Conservation (phyloP, 2,329 filamentous ascomycete species). For the Leptoxyphium fumago region DNA sequence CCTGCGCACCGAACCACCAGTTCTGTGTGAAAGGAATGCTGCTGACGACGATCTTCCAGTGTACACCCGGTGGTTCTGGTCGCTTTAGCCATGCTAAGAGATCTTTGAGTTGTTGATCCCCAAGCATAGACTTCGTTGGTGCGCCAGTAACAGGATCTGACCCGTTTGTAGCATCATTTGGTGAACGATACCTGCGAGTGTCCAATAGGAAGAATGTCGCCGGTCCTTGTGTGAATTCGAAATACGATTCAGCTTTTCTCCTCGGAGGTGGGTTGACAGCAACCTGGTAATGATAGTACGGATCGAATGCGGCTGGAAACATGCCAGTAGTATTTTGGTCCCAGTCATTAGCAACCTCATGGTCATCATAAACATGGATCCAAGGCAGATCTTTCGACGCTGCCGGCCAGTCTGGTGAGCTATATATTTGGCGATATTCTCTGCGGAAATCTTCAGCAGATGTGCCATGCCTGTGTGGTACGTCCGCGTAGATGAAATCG, state of each 20-base stretch:
- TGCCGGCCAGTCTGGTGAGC: constrained; percentile 76
- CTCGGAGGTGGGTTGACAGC: constrained; percentile 61
- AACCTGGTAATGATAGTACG: constrained; percentile 76
- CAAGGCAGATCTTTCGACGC: constrained; percentile 73
- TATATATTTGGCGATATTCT: constrained; percentile 92
- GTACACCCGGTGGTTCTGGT: constrained; percentile 60
- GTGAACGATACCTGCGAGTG: constrained; percentile 69
- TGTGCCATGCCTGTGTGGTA: constrained; percentile 64
- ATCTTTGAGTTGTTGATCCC: constrained; percentile 60
- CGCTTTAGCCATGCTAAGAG: constrained; percentile 62
- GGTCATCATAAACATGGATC: constrained; percentile 94
- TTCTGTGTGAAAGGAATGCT: constrained; percentile 96
- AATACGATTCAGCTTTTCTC: constrained; percentile 59
- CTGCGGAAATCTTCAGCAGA: constrained; percentile 64
- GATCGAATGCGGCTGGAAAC: constrained; percentile 65
- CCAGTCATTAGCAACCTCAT: constrained; percentile 95
- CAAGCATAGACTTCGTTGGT: constrained; percentile 68
- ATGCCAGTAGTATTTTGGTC: constrained; percentile 65
- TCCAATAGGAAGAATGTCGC: constrained; percentile 92
- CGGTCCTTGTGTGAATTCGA: constrained; percentile 76
- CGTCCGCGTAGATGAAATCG: constrained; percentile 84
- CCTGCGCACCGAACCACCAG: constrained; percentile 74
- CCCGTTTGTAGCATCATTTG: constrained; percentile 45
- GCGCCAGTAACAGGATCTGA: constrained; percentile 35
- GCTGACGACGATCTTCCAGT: constrained; percentile 86